Evolutionary conservation across 305 asterid genomes (phyloP), one percentile per base, ranked within the genome.

Genomic region (Fraxinus floribunda): DNA sequence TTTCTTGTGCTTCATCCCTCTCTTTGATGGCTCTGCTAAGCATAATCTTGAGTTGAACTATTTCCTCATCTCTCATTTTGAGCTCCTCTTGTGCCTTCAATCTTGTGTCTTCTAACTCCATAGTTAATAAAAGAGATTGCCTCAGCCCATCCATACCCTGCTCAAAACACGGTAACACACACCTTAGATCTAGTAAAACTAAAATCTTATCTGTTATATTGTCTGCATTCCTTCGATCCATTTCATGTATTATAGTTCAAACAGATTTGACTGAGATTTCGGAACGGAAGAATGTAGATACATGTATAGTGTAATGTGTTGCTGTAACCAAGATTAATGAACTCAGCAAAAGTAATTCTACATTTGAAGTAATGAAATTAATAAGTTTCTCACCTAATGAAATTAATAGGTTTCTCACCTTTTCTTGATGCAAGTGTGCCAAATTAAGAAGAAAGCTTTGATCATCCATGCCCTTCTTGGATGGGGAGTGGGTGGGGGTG

Each of bases 391-490:
- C 35, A 32, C 5, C 35, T 57, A 35, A 26, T 57, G 18, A 41
- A 5, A 79, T 30, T 18, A 3, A 76, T 16, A 1, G 35, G 5
- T 20, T 34, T 24, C 85, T 77, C 11, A 94, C 98, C 98, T 95
- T 92, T 74, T 91, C 94, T 85, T 89, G 97, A 85, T 66, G 86
- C 91, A 86, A 87, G 83, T 80, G 87, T 71, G 94, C 60, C 91
- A 93, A 95, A 84, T 91, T 91, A 29, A 90, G 93, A 87, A 88
- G 90, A 81, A 87, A 87, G 86, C 88, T 85, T 77, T 89, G 95
- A 83, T 78, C 86, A 79, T 94, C 97, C 97, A 94, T 94, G 72
- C 38, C 38, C 39, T 70, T 70, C 75, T 26, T 70, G 75, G 75
- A 13, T 29, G 18, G 18, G 39, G 39, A 26, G 38, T 24, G 75